phyloP scores from a whole-genome alignment of 805 yeast species.

The Metschnikowia vanudenii region DNA sequence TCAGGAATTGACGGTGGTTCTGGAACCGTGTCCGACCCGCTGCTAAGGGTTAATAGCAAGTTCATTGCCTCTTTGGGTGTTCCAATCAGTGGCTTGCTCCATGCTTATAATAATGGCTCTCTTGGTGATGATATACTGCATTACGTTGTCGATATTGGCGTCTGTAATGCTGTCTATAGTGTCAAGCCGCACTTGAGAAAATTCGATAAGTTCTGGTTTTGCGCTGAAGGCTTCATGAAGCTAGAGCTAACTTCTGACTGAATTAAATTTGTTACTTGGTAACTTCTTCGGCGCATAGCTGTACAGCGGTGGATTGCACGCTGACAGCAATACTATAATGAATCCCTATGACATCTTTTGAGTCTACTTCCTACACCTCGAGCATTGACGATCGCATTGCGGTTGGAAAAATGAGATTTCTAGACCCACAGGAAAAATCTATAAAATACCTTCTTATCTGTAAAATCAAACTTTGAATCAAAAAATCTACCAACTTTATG shows the following conservation, averaged over 20 bases:
- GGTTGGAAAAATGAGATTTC: no score
- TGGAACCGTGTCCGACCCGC: conserved; percentile 46
- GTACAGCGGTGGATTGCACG: neutral
- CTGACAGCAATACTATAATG: no score
- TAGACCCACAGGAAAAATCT: no score
- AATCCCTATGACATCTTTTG: no score
- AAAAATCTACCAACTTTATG: no score
- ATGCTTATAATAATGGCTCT: conserved; percentile 55
- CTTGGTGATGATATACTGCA: conserved; percentile 48
- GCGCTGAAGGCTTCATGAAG: conserved; percentile 27
- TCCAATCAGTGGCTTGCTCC: conserved; percentile 62
- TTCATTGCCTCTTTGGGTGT: conserved; percentile 71
- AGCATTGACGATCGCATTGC: no score
- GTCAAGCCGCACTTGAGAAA: conserved; percentile 40
- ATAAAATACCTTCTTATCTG: no score
- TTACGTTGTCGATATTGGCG: conserved; percentile 67
- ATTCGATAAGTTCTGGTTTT: conserved; percentile 47
- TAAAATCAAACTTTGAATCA: no score
- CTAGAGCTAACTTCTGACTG: conserved; percentile 4
- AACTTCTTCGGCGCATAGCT: neutral
- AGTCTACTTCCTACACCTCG: no score
- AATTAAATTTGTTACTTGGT: neutral
- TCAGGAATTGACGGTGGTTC: conserved; percentile 83
- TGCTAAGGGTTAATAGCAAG: conserved; percentile 43
- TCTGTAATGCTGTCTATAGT: conserved; percentile 56